Conservation (phyloP, 2,329 filamentous ascomycete species). For the Fusarium nygamai region DNA sequence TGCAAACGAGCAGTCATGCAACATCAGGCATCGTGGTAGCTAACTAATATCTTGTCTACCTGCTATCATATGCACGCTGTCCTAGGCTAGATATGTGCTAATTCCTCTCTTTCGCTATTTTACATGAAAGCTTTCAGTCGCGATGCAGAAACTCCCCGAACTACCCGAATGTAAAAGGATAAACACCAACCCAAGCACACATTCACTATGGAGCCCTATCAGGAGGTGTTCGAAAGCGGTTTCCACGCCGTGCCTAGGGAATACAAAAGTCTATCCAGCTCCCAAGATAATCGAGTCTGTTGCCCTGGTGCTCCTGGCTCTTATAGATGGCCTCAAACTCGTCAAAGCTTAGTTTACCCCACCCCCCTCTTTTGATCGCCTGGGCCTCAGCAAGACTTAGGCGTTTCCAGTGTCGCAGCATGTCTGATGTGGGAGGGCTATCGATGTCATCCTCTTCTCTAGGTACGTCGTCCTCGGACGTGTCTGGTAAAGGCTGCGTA, state of each 20-base stretch:
- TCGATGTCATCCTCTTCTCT: slow-evolving; percentile 25
- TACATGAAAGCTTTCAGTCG: not conserved
- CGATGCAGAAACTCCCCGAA: not conserved
- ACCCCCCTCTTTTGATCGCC: slow-evolving; percentile 77
- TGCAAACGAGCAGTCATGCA: not conserved
- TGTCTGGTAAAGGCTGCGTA: slow-evolving; percentile 11
- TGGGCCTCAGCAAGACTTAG: slow-evolving; percentile 75
- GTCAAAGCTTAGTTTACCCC: slow-evolving; percentile 77
- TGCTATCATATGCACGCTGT: slow-evolving; percentile 3
- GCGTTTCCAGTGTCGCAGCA: slow-evolving; percentile 60
- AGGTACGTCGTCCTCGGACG: not conserved
- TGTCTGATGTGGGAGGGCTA: slow-evolving; percentile 43
- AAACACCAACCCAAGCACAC: not conserved
- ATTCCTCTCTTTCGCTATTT: not conserved
- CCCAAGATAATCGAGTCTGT: slow-evolving; percentile 81
- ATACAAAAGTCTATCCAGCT: slow-evolving; percentile 90
- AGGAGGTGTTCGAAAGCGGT: not conserved
- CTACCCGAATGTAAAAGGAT: not conserved
- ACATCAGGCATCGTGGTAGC: not conserved
- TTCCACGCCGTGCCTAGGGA: slow-evolving; percentile 53
- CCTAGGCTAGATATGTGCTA: not conserved
- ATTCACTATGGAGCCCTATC: not conserved
- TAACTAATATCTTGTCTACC: slow-evolving; percentile 6
- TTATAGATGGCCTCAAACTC: slow-evolving; percentile 85
- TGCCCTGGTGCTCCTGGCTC: slow-evolving; percentile 68